Conservation (phyloP, 139 green algal species). For the Coelastrella sp. region DNA sequence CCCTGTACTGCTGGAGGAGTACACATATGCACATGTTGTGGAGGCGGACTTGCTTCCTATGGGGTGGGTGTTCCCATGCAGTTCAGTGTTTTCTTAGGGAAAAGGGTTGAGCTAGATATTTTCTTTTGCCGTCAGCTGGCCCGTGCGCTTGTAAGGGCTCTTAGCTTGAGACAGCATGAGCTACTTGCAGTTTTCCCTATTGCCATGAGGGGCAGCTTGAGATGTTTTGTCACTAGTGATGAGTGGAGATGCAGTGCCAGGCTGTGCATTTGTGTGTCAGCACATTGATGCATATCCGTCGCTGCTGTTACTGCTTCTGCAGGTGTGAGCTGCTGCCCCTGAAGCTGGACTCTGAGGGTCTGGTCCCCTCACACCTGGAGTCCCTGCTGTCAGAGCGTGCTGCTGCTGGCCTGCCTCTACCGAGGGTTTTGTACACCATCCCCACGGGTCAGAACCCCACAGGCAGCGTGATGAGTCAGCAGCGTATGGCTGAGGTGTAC, state of each 20-base stretch:
- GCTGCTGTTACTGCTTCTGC: not conserved
- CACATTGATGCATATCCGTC: not conserved
- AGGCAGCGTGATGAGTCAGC: constrained; percentile 57
- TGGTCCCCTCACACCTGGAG: constrained; percentile 24
- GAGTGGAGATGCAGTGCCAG: not conserved
- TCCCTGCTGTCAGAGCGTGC: not conserved
- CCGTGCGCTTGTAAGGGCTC: not conserved
- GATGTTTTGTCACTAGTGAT: not conserved
- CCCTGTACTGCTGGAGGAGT: constrained; percentile 72
- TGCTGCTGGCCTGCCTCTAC: constrained; percentile 35
- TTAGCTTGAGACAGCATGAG: not conserved
- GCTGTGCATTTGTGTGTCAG: not conserved
- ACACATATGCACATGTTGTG: constrained; percentile 74
- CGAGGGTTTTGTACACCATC: constrained; percentile 79
- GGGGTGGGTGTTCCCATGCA: constrained; percentile 14
- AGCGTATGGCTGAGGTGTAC: constrained; percentile 74
- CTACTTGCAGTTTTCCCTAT: not conserved
- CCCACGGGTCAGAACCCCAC: constrained; percentile 85
- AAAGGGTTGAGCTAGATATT: not conserved
- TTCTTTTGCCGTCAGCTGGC: not conserved
- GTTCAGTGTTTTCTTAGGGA: not conserved
- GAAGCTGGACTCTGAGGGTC: constrained; percentile 47
- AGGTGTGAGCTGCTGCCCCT: constrained; percentile 52
- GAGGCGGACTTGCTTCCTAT: constrained; percentile 72
- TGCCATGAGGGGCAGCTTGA: not conserved